Conservation (phyloP, 768 basidiomycete species). For the Hericium coralloides region DNA sequence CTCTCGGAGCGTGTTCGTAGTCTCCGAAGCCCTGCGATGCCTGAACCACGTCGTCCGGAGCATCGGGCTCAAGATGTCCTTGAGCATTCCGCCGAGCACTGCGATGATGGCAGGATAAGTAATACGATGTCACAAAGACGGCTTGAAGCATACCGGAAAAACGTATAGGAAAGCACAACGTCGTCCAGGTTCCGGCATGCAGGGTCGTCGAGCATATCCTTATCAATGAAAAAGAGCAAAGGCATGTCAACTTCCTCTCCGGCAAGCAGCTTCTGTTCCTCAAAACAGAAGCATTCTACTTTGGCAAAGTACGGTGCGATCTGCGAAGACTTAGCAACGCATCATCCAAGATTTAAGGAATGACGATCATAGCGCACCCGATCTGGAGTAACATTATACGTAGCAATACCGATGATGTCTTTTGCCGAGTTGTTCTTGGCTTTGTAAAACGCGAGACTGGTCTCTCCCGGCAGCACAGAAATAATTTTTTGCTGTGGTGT, state of each 20-base stretch:
- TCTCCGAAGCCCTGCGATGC: constrained; percentile 67
- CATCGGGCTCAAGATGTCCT: constrained; percentile 89
- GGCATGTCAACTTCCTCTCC: constrained; percentile 98
- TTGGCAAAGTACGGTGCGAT: constrained; percentile 98
- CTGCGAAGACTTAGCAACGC: constrained; percentile 30
- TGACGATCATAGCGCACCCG: constrained; percentile 47
- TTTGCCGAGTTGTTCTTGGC: constrained; percentile 78
- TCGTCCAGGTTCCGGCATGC: constrained; percentile 81
- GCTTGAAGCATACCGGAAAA: constrained; percentile 67
- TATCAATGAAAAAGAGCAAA: constrained; percentile 97
- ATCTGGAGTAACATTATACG: constrained; percentile 98
- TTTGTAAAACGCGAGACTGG: constrained; percentile 91
- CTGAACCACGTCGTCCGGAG: constrained; percentile 68
- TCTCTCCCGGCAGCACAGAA: constrained; percentile 89
- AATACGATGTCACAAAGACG: neutral
- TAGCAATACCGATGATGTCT: constrained; percentile 97
- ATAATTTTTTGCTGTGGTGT: constrained; percentile 86
- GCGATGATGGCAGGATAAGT: neutral
- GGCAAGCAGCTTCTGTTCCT: constrained; percentile 91
- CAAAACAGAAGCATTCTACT: constrained; percentile 99
- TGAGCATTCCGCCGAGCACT: constrained; percentile 81
- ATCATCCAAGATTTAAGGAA: neutral
- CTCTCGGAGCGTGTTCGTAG: constrained; percentile 41
- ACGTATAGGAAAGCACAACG: constrained; percentile 92
- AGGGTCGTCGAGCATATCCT: constrained; percentile 92